Evolutionary conservation across 148 eudicot species (phyloP).

Genomic region (Rhododendron ferrugineum): DNA sequence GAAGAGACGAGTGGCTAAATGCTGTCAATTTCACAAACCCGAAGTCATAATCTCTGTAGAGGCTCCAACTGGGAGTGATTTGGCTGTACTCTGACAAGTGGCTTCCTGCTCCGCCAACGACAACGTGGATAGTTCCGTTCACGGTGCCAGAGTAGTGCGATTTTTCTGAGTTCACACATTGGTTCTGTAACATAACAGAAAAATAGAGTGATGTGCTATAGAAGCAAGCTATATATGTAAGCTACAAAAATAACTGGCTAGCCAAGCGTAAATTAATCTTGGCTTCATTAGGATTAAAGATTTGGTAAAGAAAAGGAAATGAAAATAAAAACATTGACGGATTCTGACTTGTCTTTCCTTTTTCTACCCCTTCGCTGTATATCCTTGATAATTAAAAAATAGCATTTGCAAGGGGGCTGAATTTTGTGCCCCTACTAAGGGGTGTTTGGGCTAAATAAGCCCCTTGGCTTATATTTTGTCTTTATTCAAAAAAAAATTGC

Average conservation of each 20-base stretch:
- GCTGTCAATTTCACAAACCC: constrained; percentile 85
- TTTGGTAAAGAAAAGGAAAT: not conserved
- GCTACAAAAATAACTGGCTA: not conserved
- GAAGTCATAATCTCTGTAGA: constrained; percentile 58
- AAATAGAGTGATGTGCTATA: not conserved
- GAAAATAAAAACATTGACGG: not conserved
- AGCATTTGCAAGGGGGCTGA: not conserved
- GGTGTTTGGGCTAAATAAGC: too few species aligned
- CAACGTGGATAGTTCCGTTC: constrained; percentile 86
- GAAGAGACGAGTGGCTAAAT: constrained; percentile 64
- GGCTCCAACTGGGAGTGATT: constrained; percentile 58
- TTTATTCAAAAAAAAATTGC: too few species aligned
- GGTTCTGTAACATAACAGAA: constrained; percentile 36
- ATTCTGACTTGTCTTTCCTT: not conserved
- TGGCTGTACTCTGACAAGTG: constrained; percentile 56
- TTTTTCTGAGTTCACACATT: constrained; percentile 61
- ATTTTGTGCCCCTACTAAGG: not conserved
- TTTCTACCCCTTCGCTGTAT: not conserved
- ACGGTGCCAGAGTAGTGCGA: constrained; percentile 62
- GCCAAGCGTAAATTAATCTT: not conserved
- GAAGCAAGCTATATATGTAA: not conserved
- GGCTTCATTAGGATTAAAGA: not conserved
- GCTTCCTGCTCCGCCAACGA: constrained; percentile 80
- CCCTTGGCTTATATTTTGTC: too few species aligned
- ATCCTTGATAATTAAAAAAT: not conserved